These are phyloP conservation scores for Aspergillus conjunctus DNA, from an alignment of 495 filamentous ascomycete species.

Conservation along the genomic window DNA sequence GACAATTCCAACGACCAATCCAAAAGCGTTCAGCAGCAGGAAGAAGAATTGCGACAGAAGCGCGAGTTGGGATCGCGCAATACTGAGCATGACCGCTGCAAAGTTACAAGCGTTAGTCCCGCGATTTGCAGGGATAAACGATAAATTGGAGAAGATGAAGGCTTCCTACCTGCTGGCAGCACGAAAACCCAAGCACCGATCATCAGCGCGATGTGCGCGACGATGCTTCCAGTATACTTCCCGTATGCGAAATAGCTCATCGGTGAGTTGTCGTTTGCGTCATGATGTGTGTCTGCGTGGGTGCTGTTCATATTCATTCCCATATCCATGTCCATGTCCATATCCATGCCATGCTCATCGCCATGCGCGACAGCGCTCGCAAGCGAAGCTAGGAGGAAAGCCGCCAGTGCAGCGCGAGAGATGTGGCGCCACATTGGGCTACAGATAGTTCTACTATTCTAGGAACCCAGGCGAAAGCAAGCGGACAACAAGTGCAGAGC, in stretches of 20 bases:
- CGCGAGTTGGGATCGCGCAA: slow-evolving; percentile 75
- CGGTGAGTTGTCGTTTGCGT: slow-evolving; percentile 29
- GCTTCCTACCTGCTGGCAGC: slow-evolving; percentile 73
- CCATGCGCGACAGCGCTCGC: slow-evolving; percentile 42
- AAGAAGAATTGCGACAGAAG: slow-evolving; percentile 77
- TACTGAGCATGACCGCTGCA: slow-evolving; percentile 79
- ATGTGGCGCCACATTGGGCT: slow-evolving; percentile 31
- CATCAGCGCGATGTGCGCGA: slow-evolving; percentile 81
- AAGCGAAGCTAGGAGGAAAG: slow-evolving; percentile 35
- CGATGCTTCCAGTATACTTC: slow-evolving; percentile 66
- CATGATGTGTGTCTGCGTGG: slow-evolving; percentile 34
- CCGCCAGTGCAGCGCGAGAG: slow-evolving; percentile 35
- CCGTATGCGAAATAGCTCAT: slow-evolving; percentile 77
- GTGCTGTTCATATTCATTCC: slow-evolving; percentile 43
- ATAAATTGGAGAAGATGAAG: background rate
- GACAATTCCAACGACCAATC: slow-evolving; percentile 69
- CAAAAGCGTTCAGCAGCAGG: slow-evolving; percentile 68
- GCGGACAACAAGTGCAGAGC: background rate
- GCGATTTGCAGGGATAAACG: background rate
- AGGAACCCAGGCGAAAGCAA: background rate
- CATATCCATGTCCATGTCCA: slow-evolving; percentile 37
- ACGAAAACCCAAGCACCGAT: slow-evolving; percentile 78
- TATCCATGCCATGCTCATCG: slow-evolving; percentile 38
- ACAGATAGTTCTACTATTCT: slow-evolving; percentile 13
- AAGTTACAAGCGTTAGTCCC: slow-evolving; percentile 9